Percentiles rank a stretch among this genome's conserved stretches.
Conservation (phyloP, 2,329 filamentous ascomycete genomes). For the Thermoascus crustaceus region DNA sequence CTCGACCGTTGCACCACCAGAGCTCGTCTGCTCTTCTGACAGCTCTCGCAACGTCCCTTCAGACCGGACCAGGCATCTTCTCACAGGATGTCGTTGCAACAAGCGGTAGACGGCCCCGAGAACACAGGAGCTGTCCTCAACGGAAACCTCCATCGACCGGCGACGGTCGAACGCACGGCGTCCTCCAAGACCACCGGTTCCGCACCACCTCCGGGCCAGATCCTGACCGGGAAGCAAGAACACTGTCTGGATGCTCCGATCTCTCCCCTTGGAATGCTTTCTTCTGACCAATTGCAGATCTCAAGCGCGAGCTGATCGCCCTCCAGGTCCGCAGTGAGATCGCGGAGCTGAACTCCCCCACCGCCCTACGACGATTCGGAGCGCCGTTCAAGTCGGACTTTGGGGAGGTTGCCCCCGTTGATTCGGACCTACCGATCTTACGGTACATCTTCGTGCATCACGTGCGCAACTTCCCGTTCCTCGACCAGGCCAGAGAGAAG, state of each 20-base stretch:
- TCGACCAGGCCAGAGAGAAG: conserved; percentile 94
- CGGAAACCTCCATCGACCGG: neutral
- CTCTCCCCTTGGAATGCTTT: neutral
- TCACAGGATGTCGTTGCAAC: too few relatives aligned
- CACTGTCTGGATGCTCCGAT: conserved; percentile 58
- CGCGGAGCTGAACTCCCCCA: conserved; percentile 85
- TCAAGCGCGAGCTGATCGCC: conserved; percentile 90
- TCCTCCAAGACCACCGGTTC: conserved; percentile 5
- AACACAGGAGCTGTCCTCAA: neutral
- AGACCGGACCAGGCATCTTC: too few relatives aligned
- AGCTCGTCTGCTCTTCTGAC: too few relatives aligned
- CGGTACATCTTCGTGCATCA: conserved; percentile 97
- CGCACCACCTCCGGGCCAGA: conserved; percentile 46
- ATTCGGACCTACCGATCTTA: conserved; percentile 87
- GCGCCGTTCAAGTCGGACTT: conserved; percentile 89
- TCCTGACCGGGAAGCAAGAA: conserved; percentile 92
- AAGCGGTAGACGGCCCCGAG: too few relatives aligned
- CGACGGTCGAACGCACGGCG: neutral
- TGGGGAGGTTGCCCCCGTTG: conserved; percentile 84
- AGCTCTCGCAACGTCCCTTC: too few relatives aligned
- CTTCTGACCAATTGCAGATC: conserved; percentile 48
- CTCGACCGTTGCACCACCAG: too few relatives aligned
- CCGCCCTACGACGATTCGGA: conserved; percentile 87
- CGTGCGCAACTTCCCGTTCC: conserved; percentile 94
- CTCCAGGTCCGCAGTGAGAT: conserved; percentile 89